These are phyloP conservation scores for Setomelanomma holmii DNA, from an alignment of 2,329 filamentous ascomycete genomes.

Conservation along the genomic window DNA sequence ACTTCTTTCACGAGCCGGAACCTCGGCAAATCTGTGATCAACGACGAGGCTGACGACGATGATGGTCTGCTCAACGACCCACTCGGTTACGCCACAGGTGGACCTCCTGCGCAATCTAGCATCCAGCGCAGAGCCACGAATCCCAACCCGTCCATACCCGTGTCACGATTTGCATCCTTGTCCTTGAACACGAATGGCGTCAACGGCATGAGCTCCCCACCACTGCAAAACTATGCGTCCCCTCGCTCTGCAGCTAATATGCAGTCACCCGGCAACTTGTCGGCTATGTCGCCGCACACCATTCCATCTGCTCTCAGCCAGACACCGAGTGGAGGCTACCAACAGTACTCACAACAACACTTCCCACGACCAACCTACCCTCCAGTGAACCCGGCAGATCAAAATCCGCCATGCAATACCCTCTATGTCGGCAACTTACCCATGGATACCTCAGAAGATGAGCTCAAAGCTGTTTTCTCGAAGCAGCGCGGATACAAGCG, in stretches of 20 bases:
- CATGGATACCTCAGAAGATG: slow-evolving; percentile 90
- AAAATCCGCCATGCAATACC: slow-evolving; percentile 97
- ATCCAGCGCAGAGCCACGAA: slow-evolving; percentile 73
- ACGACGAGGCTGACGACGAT: slow-evolving; percentile 73
- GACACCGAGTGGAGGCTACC: slow-evolving; percentile 59
- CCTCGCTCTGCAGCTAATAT: slow-evolving; percentile 58
- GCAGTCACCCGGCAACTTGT: slow-evolving; percentile 57
- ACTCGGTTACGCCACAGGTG: slow-evolving; percentile 76
- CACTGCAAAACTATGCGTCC: slow-evolving; percentile 61
- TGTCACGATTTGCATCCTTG: slow-evolving; percentile 71
- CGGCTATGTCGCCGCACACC: slow-evolving; percentile 58
- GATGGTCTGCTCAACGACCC: slow-evolving; percentile 76
- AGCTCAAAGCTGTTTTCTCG: slow-evolving; percentile 91
- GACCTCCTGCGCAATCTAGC: slow-evolving; percentile 55
- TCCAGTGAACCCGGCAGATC: slow-evolving; percentile 90
- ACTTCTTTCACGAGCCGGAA: slow-evolving; percentile 70
- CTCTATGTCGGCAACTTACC: slow-evolving; percentile 97
- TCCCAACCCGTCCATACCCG: slow-evolving; percentile 74
- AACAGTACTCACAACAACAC: slow-evolving; percentile 62
- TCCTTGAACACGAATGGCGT: slow-evolving; percentile 70
- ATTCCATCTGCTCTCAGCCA: slow-evolving; percentile 64
- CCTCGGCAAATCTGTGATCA: slow-evolving; percentile 73
- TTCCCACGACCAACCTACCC: slow-evolving; percentile 75
- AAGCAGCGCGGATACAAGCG: slow-evolving; percentile 95
- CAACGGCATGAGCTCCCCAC: slow-evolving; percentile 59